Percentiles rank a stretch among this genome's conserved stretches.
Conservation (phyloP, 1,139 yeast species). For the Geotrichum klebahnii region DNA sequence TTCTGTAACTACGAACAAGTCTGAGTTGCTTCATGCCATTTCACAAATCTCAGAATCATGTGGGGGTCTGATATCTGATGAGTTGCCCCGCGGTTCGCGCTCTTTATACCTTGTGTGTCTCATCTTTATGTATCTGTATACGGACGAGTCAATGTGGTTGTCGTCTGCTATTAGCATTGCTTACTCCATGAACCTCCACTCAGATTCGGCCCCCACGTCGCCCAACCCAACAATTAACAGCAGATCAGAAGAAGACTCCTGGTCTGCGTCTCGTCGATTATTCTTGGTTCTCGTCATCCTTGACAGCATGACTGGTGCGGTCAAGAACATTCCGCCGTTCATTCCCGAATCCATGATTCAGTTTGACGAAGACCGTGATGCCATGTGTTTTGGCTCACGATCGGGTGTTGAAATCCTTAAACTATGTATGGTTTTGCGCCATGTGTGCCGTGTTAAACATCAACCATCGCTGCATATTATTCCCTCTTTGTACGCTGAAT, state of each 20-base stretch:
- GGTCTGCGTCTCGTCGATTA: constrained; percentile 30
- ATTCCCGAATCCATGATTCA: constrained; percentile 27
- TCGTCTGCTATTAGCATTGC: constrained; percentile 40
- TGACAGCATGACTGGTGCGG: constrained; percentile 33
- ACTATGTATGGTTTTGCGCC: constrained; percentile 27
- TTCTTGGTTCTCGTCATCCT: constrained; percentile 35
- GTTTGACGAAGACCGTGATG: constrained; percentile 26
- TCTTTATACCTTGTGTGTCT: constrained; percentile 9
- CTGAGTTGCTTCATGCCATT: constrained; percentile 6
- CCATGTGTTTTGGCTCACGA: constrained; percentile 27
- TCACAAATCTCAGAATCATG: not conserved
- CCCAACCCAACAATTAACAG: too few relatives aligned
- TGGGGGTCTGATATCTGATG: constrained; percentile 11
- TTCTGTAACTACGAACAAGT: not conserved
- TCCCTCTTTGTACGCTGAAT: constrained; percentile 17
- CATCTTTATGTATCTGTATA: constrained; percentile 33
- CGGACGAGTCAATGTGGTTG: constrained; percentile 39
- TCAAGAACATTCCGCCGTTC: constrained; percentile 28
- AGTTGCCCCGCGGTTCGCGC: not conserved
- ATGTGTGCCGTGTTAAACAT: constrained; percentile 12
- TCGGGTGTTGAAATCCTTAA: constrained; percentile 30
- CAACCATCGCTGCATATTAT: not conserved
- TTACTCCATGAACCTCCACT: constrained; percentile 30
- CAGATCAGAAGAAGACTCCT: too few relatives aligned
- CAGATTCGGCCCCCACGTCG: constrained; percentile 22